Percentiles rank a stretch among this genome's conserved stretches.
These are phyloP conservation scores for Cercospora nicotianae DNA, from an alignment of 2,329 filamentous ascomycete species.

Conservation along the genomic window DNA sequence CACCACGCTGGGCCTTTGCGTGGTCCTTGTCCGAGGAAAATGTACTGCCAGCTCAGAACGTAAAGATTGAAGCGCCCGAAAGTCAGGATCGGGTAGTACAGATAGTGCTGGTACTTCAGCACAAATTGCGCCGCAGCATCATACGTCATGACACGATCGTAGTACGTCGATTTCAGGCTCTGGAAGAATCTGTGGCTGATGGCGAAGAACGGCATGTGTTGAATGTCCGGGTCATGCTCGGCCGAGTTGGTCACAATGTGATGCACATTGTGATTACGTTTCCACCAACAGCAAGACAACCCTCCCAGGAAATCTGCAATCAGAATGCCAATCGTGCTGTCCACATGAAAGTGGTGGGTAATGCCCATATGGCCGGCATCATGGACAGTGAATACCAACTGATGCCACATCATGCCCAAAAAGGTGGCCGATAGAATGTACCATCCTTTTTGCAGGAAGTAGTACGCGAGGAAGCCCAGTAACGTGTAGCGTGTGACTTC, in stretches of 20 bases:
- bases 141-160: slow-evolving; percentile 64
- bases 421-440: slow-evolving; percentile 66
- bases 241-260: slow-evolving; percentile 94
- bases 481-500: slow-evolving; percentile 72
- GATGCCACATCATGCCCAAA: slow-evolving; percentile 87
- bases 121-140: slow-evolving; percentile 61
- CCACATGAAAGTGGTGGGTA: slow-evolving; percentile 81
- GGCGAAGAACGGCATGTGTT: slow-evolving; percentile 70
- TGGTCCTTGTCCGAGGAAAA: slow-evolving; percentile 57
- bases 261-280: slow-evolving; percentile 91
- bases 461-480: slow-evolving; percentile 63
- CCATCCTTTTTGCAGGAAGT: slow-evolving; percentile 45
- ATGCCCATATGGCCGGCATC: slow-evolving; percentile 98
- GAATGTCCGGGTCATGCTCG: slow-evolving; percentile 93
- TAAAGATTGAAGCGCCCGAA: slow-evolving; percentile 74
- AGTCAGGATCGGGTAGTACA: slow-evolving; percentile 66
- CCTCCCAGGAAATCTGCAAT: slow-evolving; percentile 89
- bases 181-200: slow-evolving; percentile 66
- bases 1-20: slow-evolving; percentile 64
- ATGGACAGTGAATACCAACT: slow-evolving; percentile 89
- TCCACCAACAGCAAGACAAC: slow-evolving; percentile 94
- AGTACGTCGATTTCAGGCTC: slow-evolving; percentile 64
- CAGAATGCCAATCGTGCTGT: slow-evolving; percentile 83
- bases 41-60: slow-evolving; percentile 64
- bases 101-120: slow-evolving; percentile 63